phyloP scores from a whole-genome alignment of 768 basidiomycete species.

The Suillus ampliporus region DNA sequence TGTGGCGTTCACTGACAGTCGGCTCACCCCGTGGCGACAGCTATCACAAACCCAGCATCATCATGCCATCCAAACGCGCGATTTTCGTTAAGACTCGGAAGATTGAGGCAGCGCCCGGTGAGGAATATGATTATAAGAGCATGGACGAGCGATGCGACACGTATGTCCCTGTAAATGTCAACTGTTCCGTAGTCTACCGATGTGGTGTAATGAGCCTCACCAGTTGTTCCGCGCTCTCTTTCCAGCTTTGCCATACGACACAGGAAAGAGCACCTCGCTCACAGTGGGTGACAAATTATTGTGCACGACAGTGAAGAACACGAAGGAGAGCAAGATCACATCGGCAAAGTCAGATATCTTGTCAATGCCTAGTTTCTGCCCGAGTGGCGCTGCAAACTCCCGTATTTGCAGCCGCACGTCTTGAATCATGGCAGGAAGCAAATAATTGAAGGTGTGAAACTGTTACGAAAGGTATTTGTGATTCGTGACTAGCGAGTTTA shows the following conservation, averaged over 20 bases:
- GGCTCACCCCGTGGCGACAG: constrained; percentile 74
- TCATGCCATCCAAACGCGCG: constrained; percentile 80
- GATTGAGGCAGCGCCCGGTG: constrained; percentile 57
- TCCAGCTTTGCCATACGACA: constrained; percentile 53
- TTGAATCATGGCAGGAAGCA: constrained; percentile 28
- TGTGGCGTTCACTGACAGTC: not conserved
- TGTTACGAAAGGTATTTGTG: not conserved
- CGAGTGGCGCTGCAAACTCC: constrained; percentile 34
- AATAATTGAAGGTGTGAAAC: not conserved
- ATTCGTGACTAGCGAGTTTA: not conserved
- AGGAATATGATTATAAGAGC: constrained; percentile 70
- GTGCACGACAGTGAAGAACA: constrained; percentile 64
- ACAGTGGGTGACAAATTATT: constrained; percentile 60
- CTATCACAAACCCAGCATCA: constrained; percentile 58
- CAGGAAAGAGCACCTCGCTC: constrained; percentile 52
- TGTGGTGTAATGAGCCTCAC: constrained; percentile 40
- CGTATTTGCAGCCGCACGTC: constrained; percentile 36
- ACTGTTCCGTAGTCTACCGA: constrained; percentile 1
- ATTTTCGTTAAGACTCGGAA: constrained; percentile 56
- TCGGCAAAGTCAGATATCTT: constrained; percentile 61
- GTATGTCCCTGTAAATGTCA: constrained; percentile 58
- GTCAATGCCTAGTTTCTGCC: constrained; percentile 50
- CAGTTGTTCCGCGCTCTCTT: constrained; percentile 62
- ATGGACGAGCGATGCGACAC: constrained; percentile 76
- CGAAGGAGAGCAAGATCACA: constrained; percentile 57